phyloP scores from a whole-genome alignment of 2,329 filamentous ascomycete species.

The Aureobasidium sp. region DNA sequence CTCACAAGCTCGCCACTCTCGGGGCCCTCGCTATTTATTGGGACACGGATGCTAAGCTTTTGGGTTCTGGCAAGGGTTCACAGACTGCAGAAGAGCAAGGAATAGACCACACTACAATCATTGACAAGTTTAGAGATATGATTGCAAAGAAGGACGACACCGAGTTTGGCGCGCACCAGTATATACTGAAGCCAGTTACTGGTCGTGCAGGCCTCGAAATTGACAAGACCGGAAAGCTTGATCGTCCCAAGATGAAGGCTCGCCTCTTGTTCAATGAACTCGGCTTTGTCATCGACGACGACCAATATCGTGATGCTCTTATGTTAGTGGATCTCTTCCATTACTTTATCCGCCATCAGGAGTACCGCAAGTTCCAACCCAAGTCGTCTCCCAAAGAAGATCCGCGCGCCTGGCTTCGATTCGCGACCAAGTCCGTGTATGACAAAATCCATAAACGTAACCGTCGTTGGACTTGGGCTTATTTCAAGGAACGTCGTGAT shows the following conservation, averaged over 20 bases:
- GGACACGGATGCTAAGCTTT: slow-evolving; percentile 85
- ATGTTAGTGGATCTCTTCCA: slow-evolving; percentile 99
- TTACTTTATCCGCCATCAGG: slow-evolving; percentile 94
- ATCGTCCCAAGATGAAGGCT: slow-evolving; percentile 80
- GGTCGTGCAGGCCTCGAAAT: slow-evolving; percentile 91
- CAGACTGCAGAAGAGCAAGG: slow-evolving; percentile 51
- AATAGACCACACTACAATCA: slow-evolving; percentile 65
- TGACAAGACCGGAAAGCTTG: slow-evolving; percentile 78
- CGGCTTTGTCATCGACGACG: slow-evolving; percentile 91
- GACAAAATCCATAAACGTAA: slow-evolving; percentile 94
- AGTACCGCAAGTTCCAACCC: slow-evolving; percentile 89
- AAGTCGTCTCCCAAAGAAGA: slow-evolving; percentile 82
- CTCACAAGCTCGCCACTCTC: slow-evolving; percentile 88
- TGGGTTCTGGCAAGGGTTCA: slow-evolving; percentile 73
- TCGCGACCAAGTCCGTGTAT: slow-evolving; percentile 81
- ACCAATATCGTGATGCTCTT: slow-evolving; percentile 92
- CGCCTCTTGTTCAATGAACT: slow-evolving; percentile 93
- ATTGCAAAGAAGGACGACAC: slow-evolving; percentile 63
- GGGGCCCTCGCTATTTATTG: slow-evolving; percentile 91
- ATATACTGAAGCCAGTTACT: slow-evolving; percentile 90
- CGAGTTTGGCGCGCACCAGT: slow-evolving; percentile 62
- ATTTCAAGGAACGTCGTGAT: slow-evolving; percentile 85
- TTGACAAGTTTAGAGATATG: slow-evolving; percentile 67
- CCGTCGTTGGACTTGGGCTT: slow-evolving; percentile 89
- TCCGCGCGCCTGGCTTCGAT: slow-evolving; percentile 83